Conservation (phyloP, 192 early-diverging fungal species). For the Coemansia javaensis region DNA sequence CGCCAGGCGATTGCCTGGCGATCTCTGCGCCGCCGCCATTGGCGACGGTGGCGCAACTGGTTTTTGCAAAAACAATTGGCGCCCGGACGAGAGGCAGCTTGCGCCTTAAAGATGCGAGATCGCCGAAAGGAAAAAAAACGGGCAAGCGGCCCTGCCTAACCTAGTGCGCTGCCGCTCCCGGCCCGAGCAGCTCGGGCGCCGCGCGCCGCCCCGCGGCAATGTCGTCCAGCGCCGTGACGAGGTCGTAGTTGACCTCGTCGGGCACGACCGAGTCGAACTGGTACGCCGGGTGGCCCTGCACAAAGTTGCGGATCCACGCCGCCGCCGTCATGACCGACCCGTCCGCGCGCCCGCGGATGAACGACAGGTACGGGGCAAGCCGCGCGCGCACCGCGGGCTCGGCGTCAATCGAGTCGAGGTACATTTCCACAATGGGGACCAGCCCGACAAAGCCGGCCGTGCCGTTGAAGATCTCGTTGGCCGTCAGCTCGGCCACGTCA, state of each 20-base stretch:
- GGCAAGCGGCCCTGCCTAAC: too few relatives aligned
- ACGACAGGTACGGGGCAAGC: slow-evolving; percentile 70
- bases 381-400: slow-evolving; percentile 62
- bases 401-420: slow-evolving; percentile 72
- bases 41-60: too few relatives aligned
- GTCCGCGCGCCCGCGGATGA: slow-evolving; percentile 75
- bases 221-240: slow-evolving; percentile 54
- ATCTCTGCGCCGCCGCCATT: too few relatives aligned
- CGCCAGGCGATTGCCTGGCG: too few relatives aligned
- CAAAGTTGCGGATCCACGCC: slow-evolving; percentile 86
- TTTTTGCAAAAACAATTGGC: too few relatives aligned
- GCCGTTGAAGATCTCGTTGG: slow-evolving; percentile 93
- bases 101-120: too few relatives aligned
- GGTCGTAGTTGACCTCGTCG: slow-evolving; percentile 79
- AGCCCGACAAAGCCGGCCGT: slow-evolving; percentile 74
- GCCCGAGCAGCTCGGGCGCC: slow-evolving; percentile 41
- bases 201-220: slow-evolving; percentile 27
- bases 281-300: slow-evolving; percentile 80
- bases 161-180: slow-evolving; percentile 5
- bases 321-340: slow-evolving; percentile 84
- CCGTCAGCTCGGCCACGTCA: slow-evolving; percentile 68
- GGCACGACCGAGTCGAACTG: slow-evolving; percentile 84
- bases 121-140: too few relatives aligned
- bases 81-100: too few relatives aligned
- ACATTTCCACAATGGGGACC: slow-evolving; percentile 75